A percentile compares a stretch with the other conserved stretches of the same genome.
phyloP scores from a whole-genome alignment of 305 asterid species.

The Fraxinus dipetala region DNA sequence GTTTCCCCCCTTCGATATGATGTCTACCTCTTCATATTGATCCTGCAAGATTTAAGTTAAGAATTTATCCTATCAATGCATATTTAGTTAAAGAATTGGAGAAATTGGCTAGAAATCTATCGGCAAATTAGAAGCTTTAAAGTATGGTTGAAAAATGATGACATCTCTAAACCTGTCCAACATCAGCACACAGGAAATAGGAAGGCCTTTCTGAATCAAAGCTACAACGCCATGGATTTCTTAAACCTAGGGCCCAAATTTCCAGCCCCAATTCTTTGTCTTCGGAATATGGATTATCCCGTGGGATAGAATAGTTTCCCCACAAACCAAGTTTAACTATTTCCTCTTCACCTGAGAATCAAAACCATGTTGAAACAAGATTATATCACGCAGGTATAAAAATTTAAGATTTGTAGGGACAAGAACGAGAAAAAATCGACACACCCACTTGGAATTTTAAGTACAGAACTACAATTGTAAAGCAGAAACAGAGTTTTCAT shows the following conservation, averaged over 20 bases:
- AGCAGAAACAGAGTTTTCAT: not conserved
- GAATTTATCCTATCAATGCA: not conserved
- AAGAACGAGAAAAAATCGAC: not conserved
- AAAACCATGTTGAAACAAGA: conserved; percentile 1
- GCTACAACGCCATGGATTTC: conserved; percentile 96
- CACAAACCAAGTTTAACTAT: conserved; percentile 53
- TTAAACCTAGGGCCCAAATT: conserved; percentile 80
- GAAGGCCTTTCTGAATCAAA: conserved; percentile 90
- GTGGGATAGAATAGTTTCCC: conserved; percentile 83
- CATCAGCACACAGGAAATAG: conserved; percentile 74
- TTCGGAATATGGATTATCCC: conserved; percentile 67
- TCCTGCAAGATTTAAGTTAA: conserved; percentile 36
- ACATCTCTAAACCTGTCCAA: conserved; percentile 62
- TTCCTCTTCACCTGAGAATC: conserved; percentile 53
- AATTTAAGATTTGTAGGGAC: not conserved
- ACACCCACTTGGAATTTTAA: not conserved
- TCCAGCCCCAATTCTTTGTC: conserved; percentile 63
- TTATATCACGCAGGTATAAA: not conserved
- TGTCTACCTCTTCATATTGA: conserved; percentile 76
- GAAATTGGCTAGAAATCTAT: not conserved
- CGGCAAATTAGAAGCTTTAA: not conserved
- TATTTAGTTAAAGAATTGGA: not conserved
- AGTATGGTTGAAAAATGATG: not conserved
- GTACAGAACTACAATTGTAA: not conserved
- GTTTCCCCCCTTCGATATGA: conserved; percentile 86